Percentiles rank a stretch among this genome's conserved stretches.
Conservation (phyloP, 148 eudicot genomes). For the Persicaria maculosa region DNA sequence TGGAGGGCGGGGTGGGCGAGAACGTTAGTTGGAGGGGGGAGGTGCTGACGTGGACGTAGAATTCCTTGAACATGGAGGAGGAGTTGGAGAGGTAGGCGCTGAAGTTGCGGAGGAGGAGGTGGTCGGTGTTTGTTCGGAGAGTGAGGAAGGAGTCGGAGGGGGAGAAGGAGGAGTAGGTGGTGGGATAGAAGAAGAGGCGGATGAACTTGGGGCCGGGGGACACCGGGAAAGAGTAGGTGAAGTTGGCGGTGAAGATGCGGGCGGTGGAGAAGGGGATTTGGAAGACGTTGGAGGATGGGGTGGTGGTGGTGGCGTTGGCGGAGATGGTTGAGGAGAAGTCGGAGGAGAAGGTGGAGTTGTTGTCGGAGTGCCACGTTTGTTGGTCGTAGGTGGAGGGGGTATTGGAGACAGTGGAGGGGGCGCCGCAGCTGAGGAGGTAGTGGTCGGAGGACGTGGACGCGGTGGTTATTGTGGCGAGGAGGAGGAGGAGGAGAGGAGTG, state of each 20-base stretch:
- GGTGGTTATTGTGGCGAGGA: not conserved
- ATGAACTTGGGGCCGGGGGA: slow-evolving; percentile 8
- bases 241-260: not conserved
- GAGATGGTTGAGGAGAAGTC: not conserved
- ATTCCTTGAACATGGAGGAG: not conserved
- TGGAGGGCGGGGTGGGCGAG: not conserved
- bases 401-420: not conserved
- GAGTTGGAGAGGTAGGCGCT: not conserved
- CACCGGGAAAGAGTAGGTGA: slow-evolving; percentile 8
- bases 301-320: not conserved
- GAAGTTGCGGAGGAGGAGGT: slow-evolving; percentile 16
- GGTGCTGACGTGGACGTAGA: slow-evolving; percentile 5
- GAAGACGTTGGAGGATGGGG: not conserved
- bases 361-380: slow-evolving; percentile 3
- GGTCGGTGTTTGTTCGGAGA: not conserved
- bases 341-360: not conserved
- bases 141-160: not conserved
- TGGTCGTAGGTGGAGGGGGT: not conserved
- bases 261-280: slow-evolving; percentile 6
- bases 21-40: not conserved
- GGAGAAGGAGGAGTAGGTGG: not conserved
- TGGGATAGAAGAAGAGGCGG: slow-evolving; percentile 9
- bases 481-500: not conserved
- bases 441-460: not conserved
- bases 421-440: slow-evolving; percentile 8